Evolutionary conservation across 2,329 filamentous ascomycete species (phyloP), one percentile per base, ranked within the genome.

Genomic region (Cryoendolithus antarcticus): DNA sequence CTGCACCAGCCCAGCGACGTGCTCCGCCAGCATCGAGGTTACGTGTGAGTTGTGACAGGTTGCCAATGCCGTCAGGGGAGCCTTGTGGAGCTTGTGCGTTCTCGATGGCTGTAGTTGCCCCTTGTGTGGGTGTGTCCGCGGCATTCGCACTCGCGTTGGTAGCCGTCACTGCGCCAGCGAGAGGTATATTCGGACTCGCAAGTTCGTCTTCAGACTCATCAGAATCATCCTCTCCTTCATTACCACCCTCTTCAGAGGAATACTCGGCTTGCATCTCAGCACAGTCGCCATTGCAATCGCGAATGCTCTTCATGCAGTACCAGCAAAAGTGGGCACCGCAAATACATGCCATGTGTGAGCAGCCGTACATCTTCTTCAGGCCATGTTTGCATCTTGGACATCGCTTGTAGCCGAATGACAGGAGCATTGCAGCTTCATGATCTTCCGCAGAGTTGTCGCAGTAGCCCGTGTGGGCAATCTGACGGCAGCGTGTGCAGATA

Each of bases 241-340:
- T 42, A 6, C 49, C 51, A n/a, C 32, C 38, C 39, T 49, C 48
- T 37, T 27, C 24, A 8, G 24, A 27, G 6, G 24, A 27, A 8
- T 27, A 27, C 7, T 27, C 24, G 24, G 24, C 24, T 27, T 27
- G 24, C 24, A 27, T 27, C 24, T 51, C 53, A 33, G 43, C 48
- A 21, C 52, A 44, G 10, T 55, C 51, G n/a, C 42, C 44, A 15
- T 52, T 43, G 39, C 62, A 66, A 1, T 53, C 44, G 2, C 61
- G 49, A 4, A 61, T 56, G 1, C 56, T 48, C 19, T 46, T 35
- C 29, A 55, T 40, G 39, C 69, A 73, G 6, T 48, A 46, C 59
- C 64, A 73, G 50, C 70, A 73, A 52, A 64, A 72, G 37, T 69
- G 62, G 6, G 65, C 64, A 9, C 68, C 67, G 39, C 70, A 72